Evolutionary conservation across 2,329 filamentous ascomycete genomes (phyloP).

Genomic region (Fusarium nurragi): DNA sequence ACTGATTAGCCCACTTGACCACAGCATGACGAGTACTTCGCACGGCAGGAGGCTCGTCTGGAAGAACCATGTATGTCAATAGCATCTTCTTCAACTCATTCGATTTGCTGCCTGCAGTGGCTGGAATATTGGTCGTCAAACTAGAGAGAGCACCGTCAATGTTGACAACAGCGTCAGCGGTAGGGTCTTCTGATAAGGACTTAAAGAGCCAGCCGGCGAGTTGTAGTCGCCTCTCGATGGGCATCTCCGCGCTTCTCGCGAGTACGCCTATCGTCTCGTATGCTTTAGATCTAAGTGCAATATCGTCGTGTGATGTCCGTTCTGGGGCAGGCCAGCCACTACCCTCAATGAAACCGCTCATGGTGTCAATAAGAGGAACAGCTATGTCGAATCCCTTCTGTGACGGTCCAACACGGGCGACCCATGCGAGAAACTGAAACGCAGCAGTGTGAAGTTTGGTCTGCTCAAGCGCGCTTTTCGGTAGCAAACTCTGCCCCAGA

Average conservation of each 20-base stretch:
- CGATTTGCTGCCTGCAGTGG: constrained; percentile 45
- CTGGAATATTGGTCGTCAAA: constrained; percentile 62
- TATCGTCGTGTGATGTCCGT: constrained; percentile 66
- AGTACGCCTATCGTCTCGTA: constrained; percentile 93
- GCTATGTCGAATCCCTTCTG: constrained; percentile 72
- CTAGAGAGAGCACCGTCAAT: constrained; percentile 90
- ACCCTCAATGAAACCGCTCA: constrained; percentile 77
- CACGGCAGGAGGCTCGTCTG: constrained; percentile 61
- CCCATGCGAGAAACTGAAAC: constrained; percentile 88
- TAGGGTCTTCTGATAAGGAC: constrained; percentile 82
- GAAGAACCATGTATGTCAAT: constrained; percentile 71
- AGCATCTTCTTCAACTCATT: constrained; percentile 63
- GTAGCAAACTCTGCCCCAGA: constrained; percentile 40
- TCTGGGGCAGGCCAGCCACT: constrained; percentile 84
- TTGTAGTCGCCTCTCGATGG: constrained; percentile 63
- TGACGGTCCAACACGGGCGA: constrained; percentile 75
- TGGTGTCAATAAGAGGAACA: constrained; percentile 70
- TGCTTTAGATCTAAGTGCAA: constrained; percentile 77
- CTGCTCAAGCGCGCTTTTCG: constrained; percentile 72
- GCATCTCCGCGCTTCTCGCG: constrained; percentile 69
- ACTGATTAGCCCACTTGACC: constrained; percentile 90
- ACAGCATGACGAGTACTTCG: constrained; percentile 83
- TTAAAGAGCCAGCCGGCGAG: constrained; percentile 80
- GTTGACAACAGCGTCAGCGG: constrained; percentile 79
- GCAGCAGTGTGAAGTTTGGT: constrained; percentile 83